Evolutionary conservation across 331 rosid species (phyloP).

Genomic region (Acacia concinna): DNA sequence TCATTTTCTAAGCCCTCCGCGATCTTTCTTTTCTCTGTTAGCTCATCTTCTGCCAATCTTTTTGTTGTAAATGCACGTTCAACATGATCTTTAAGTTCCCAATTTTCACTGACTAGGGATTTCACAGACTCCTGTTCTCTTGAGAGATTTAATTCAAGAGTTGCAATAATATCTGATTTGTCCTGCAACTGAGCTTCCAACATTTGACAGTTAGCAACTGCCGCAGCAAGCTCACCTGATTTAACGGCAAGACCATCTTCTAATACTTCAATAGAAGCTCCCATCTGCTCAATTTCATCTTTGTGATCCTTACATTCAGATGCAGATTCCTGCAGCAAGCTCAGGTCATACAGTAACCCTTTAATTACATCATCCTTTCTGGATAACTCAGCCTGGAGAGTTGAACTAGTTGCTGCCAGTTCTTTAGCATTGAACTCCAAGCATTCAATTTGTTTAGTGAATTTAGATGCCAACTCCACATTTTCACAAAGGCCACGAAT

Average conservation of each 20-base stretch:
- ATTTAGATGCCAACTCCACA: slow-evolving; percentile 37
- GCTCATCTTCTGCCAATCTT: slow-evolving; percentile 55
- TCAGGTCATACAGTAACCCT: slow-evolving; percentile 82
- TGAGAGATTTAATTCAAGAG: slow-evolving; percentile 61
- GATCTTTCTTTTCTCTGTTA: slow-evolving; percentile 53
- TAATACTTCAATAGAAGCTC: slow-evolving; percentile 54
- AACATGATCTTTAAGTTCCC: slow-evolving; percentile 46
- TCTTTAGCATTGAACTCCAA: slow-evolving; percentile 52
- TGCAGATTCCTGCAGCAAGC: slow-evolving; percentile 96
- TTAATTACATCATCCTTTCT: slow-evolving; percentile 82
- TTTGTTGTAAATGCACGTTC: slow-evolving; percentile 54
- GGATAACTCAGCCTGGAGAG: slow-evolving; percentile 63
- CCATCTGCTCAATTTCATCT: slow-evolving; percentile 66
- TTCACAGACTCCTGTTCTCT: slow-evolving; percentile 43
- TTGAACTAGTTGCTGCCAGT: slow-evolving; percentile 37
- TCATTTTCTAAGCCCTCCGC: slow-evolving; percentile 69
- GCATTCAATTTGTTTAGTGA: slow-evolving; percentile 41
- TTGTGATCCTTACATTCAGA: slow-evolving; percentile 75
- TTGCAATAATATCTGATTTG: slow-evolving; percentile 46
- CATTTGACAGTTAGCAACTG: slow-evolving; percentile 46
- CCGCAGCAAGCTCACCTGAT: slow-evolving; percentile 63
- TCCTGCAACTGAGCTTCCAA: slow-evolving; percentile 70
- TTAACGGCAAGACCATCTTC: slow-evolving; percentile 67
- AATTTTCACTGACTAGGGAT: slow-evolving; percentile 48
- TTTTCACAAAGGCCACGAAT: slow-evolving; percentile 40